Conservation (phyloP, 2,329 filamentous ascomycete genomes). For the Xylariaceae sp. region DNA sequence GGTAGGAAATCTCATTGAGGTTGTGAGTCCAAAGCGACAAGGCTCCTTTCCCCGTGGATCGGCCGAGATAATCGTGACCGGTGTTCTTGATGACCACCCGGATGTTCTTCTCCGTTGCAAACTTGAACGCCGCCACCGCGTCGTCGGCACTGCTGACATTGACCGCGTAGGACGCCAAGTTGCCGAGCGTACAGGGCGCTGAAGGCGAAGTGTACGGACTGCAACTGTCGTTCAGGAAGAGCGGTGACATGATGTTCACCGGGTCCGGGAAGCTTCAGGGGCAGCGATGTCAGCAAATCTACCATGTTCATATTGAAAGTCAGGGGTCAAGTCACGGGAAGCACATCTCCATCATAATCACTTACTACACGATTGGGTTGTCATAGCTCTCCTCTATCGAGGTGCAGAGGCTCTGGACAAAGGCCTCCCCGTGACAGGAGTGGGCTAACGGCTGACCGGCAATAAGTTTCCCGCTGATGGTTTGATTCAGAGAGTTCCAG, state of each 20-base stretch:
- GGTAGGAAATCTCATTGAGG: conserved; percentile 35
- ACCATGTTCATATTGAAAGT: not conserved
- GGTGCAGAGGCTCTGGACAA: not conserved
- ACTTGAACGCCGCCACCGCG: not conserved
- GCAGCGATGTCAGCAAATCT: too few species aligned
- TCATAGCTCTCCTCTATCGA: too few species aligned
- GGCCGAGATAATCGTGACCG: conserved; percentile 44
- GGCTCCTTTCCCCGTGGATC: conserved; percentile 45
- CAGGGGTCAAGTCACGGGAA: conserved; percentile 12
- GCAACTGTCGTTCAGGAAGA: conserved; percentile 26
- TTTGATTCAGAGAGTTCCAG: conserved; percentile 42
- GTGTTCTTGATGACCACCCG: conserved; percentile 44
- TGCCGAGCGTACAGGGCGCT: conserved; percentile 35
- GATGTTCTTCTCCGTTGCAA: conserved; percentile 37
- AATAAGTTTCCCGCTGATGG: conserved; percentile 40
- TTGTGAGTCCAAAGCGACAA: conserved; percentile 44
- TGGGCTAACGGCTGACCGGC: conserved; percentile 39
- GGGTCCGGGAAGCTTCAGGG: too few species aligned
- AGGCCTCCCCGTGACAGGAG: conserved; percentile 35
- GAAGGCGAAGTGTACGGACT: conserved; percentile 30
- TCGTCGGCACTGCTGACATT: conserved; percentile 22
- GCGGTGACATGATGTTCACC: conserved; percentile 14
- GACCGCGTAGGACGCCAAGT: conserved; percentile 27
- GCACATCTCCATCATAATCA: not conserved
- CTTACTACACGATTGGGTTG: too few species aligned